Percentiles rank a stretch among this genome's conserved stretches.
Conservation (phyloP, 208 protist species). For the Porcisia deanei region DNA sequence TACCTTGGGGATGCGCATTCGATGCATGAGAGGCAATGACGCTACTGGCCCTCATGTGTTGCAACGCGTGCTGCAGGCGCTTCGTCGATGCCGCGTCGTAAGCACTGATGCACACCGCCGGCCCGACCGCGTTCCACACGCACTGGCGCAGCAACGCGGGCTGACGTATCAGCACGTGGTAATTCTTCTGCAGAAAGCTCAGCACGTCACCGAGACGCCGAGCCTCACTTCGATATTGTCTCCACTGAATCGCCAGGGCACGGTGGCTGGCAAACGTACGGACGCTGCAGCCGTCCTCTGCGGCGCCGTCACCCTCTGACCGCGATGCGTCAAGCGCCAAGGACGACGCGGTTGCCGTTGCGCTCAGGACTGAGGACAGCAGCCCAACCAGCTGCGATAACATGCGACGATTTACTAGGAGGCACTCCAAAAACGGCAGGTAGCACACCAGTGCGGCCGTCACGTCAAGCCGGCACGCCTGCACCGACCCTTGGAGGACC, state of each 20-base stretch:
- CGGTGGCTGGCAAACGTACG: not conserved
- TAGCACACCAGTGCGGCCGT: conserved; percentile 47
- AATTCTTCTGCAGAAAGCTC: conserved; percentile 56
- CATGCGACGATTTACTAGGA: conserved; percentile 38
- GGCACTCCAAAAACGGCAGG: conserved; percentile 72
- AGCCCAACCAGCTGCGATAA: conserved; percentile 55
- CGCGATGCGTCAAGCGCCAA: not conserved
- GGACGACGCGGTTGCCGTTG: conserved; percentile 4
- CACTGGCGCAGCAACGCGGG: conserved; percentile 71
- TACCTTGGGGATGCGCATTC: not conserved
- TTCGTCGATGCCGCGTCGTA: conserved; percentile 29
- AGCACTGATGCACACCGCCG: conserved; percentile 35
- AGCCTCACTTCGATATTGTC: conserved; percentile 18
- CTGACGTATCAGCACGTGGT: conserved; percentile 57
- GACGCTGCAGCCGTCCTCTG: not conserved
- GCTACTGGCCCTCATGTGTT: not conserved
- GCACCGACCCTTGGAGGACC: conserved; percentile 63
- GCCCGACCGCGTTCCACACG: conserved; percentile 50
- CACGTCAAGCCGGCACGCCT: conserved; percentile 56
- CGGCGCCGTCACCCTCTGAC: not conserved
- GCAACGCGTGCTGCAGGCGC: conserved; percentile 8
- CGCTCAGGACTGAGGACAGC: conserved; percentile 32
- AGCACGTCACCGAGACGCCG: conserved; percentile 38
- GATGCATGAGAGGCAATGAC: not conserved
- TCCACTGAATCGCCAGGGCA: conserved; percentile 24